Base-by-base conservation (phyloP, 2,329 filamentous ascomycete genomes). In the Chrysoporthe cubensis region DNA sequence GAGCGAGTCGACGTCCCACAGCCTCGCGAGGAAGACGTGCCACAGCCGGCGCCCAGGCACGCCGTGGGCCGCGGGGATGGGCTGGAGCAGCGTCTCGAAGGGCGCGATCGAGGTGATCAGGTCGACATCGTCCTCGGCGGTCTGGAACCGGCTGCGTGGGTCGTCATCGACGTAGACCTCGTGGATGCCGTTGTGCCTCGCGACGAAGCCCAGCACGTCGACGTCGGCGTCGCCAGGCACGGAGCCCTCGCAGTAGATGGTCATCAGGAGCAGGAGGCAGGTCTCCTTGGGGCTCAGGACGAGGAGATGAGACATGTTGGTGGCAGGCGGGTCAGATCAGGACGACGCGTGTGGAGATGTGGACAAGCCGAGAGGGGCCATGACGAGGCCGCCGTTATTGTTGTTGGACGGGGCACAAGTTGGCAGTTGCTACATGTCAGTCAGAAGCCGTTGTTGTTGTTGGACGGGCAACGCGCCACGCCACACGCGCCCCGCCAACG, bases 201-300 rank as follows among this genome's bases (percentile, higher is more conserved):
- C 77, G 58, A 83, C 72, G 21, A 79, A 80, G 72, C 79, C 80
- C 52, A 84, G 73, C 8, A 80, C 76, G 14, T 79, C 77, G 4
- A 80, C 76, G 65, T 81, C 80, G 66, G 78, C 78, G 32, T 78
- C 73, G 65, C 79, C 81, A 9, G 80, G 79, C 7, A 83, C 75
- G 1, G 78, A 79, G n/a, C 88, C 89, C 71, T 91, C 89, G 48
- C 88, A 88, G 79, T 99, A 98, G 65, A 97, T 84, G 73, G 93
- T 88, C 64, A 96, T 86, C 64, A 99, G 86, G 65, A 89, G 88
- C 66, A 98, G 85, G 34, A 97, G 85, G 75, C 91, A 90, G 72
- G 98, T 87, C 77, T 96, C 97, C 72, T 93, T 90, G 14, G 95
- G 92, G n/a, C 92, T 97, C 58, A 98, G 85, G 78, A 91, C 26